phyloP scores from a whole-genome alignment of 345 rosid genomes.

The Eucalyptus microcorys region DNA sequence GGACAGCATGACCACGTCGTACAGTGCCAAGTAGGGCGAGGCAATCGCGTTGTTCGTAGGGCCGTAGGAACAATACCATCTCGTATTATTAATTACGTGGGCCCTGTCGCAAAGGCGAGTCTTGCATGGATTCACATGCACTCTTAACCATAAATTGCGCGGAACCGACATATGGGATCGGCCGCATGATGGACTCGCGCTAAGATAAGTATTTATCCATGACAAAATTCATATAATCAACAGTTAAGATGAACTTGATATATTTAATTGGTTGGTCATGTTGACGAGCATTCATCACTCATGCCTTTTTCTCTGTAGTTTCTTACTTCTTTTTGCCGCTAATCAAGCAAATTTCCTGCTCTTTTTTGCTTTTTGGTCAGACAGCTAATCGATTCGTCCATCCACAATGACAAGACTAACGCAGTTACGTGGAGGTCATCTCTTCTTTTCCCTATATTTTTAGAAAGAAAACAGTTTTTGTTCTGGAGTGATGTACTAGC shows the following conservation, averaged over 20 bases:
- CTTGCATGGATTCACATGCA: neutral
- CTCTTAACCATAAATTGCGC: neutral
- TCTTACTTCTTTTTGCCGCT: neutral
- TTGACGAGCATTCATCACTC: neutral
- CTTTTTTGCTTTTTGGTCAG: neutral
- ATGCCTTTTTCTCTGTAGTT: neutral
- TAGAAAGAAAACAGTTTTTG: neutral
- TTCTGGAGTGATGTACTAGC: neutral
- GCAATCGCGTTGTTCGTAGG: neutral
- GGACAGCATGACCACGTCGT: neutral
- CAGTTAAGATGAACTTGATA: neutral
- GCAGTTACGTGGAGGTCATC: neutral
- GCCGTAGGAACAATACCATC: neutral
- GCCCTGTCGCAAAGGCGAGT: too few species aligned
- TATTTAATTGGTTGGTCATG: neutral
- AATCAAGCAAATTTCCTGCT: neutral
- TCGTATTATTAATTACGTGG: neutral
- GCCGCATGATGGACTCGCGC: rapidly evolving
- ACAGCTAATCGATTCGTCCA: neutral
- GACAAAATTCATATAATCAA: neutral
- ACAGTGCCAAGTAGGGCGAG: neutral
- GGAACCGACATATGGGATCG: rapidly evolving
- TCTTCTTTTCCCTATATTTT: neutral
- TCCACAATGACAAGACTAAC: neutral
- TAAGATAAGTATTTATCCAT: neutral